These are phyloP conservation scores for Teratosphaeria epicoccoides DNA, from an alignment of 2,329 filamentous ascomycete genomes.

Conservation along the genomic window DNA sequence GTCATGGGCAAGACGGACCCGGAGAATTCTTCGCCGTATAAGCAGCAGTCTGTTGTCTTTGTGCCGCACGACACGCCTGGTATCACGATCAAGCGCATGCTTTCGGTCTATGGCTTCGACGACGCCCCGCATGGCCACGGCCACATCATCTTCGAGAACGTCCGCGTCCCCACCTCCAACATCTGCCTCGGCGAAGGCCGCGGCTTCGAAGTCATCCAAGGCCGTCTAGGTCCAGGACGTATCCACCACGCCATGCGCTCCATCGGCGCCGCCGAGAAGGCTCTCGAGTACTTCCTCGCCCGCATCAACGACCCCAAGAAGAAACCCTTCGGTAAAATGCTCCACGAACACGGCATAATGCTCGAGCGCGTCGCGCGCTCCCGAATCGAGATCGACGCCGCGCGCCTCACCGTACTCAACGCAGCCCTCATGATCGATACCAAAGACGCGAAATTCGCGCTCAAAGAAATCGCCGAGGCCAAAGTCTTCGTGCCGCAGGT, in stretches of 20 bases:
- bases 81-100: conserved; percentile 87
- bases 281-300: conserved; percentile 88
- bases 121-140: conserved; percentile 98
- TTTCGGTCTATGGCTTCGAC: conserved; percentile 90
- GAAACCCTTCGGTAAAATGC: conserved; percentile 79
- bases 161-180: conserved; percentile 72
- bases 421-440: conserved; percentile 92
- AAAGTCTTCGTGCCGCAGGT: conserved; percentile 83
- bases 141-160: conserved; percentile 80
- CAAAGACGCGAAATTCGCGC: conserved; percentile 73
- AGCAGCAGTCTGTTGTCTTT: conserved; percentile 85
- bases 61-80: conserved; percentile 73
- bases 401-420: conserved; percentile 82
- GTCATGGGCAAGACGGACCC: conserved; percentile 91
- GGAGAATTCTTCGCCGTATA: conserved; percentile 64
- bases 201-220: conserved; percentile 97
- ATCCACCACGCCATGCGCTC: conserved; percentile 97
- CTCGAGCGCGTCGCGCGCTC: conserved; percentile 90
- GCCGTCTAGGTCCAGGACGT: conserved; percentile 84
- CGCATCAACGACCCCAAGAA: conserved; percentile 87
- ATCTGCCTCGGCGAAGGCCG: conserved; percentile 87
- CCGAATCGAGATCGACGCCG: conserved; percentile 85
- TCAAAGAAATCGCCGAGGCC: conserved; percentile 89
- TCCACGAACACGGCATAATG: conserved; percentile 85
- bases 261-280: conserved; percentile 81